These are phyloP conservation scores for Aeschynomene evenia DNA, from an alignment of 306 rosid genomes.

Conservation along the genomic window DNA sequence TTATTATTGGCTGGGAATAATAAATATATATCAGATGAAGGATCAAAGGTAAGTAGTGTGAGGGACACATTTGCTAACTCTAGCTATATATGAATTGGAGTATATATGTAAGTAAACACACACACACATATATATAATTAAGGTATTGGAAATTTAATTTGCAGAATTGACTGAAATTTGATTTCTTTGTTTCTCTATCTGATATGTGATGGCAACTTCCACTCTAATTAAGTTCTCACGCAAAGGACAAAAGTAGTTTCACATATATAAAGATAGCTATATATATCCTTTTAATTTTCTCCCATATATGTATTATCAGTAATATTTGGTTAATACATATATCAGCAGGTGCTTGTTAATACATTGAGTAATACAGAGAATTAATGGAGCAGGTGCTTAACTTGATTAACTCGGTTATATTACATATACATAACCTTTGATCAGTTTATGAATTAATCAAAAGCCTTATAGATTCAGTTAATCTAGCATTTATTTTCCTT, in stretches of 20 bases:
- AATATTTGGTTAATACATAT: too few relatives aligned
- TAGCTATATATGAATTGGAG: too few relatives aligned
- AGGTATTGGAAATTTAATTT: slow-evolving; percentile 39
- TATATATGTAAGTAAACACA: slow-evolving; percentile 16
- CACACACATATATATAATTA: too few relatives aligned
- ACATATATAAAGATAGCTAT: background rate
- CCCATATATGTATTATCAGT: too few relatives aligned
- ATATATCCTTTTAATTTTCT: too few relatives aligned
- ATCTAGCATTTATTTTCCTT: background rate
- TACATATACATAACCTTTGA: too few relatives aligned
- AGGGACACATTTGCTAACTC: slow-evolving; percentile 22
- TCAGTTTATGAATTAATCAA: background rate
- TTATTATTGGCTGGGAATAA: too few relatives aligned
- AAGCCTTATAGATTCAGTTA: background rate
- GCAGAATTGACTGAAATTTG: slow-evolving; percentile 28
- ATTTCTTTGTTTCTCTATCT: slow-evolving; percentile 31
- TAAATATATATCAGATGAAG: too few relatives aligned
- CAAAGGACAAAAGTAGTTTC: background rate
- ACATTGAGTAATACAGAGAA: too few relatives aligned
- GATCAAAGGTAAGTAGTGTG: background rate
- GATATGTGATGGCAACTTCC: slow-evolving; percentile 19
- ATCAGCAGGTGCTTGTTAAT: too few relatives aligned
- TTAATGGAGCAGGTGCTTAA: slow-evolving; percentile 80
- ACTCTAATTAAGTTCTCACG: slow-evolving; percentile 16
- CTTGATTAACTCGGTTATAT: background rate